Evolutionary conservation across 768 basidiomycete genomes (phyloP), one percentile per base, ranked within the genome.

Genomic region (Lactarius quietus): DNA sequence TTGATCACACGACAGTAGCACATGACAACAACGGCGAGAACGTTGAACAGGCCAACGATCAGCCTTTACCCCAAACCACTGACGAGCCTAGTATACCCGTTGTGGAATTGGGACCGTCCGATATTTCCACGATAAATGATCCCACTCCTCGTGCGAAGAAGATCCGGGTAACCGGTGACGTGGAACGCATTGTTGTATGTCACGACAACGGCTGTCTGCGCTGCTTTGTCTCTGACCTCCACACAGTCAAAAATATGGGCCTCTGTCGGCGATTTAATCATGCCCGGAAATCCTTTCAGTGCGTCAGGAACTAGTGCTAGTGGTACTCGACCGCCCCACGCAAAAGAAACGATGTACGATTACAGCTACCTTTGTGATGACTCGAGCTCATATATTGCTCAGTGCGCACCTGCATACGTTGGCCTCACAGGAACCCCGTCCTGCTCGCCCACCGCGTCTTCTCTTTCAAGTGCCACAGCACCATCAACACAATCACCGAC

Each of bases 191-290:
- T 56, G 79, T 82, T 61, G 90, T 86, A 76, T 66, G 86, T 77
- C 20, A 20, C 29, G 20, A 53, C 17, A 51, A 35, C 43, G n/a
- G 15, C 6, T 28, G 8, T 39, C 31, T 38, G 36, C 28, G 12
- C 43, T 28, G 20, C 36, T 20, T 14, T 18, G 1, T 39, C 29
- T 23, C 53, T 70, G 7, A 56, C 20, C 28, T 12, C 55, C 33
- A 39, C 20, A 12, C 68, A 92, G 91, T 72, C 80, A 31, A 90
- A 85, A 71, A 87, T 93, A 68, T 89, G 89, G 88, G 66, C 78
- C 14, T 83, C 86, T 12, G 78, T 86, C 14, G 84, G 86, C 23
- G 89, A 91, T 53, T 76, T 86, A 39, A 79, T 92, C 20, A 81
- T 84, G 76, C 84, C 85, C 20, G 83, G 83, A 17, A 77, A 83